Evolutionary conservation across 768 basidiomycete genomes (phyloP), one percentile per base, ranked within the genome.

Genomic region (Calocybe indica): DNA sequence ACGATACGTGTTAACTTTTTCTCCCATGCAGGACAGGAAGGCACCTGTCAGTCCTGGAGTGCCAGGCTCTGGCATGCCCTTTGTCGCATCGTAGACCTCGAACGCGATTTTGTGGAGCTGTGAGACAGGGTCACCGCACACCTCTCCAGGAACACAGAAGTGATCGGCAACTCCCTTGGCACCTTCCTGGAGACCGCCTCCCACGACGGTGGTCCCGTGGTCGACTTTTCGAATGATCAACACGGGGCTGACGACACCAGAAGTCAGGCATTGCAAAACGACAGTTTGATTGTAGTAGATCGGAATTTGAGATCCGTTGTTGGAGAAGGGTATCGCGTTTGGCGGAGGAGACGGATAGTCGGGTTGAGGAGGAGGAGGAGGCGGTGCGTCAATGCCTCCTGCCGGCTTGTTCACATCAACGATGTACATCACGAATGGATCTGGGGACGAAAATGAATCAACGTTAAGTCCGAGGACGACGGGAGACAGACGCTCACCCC

Each of bases 211-310:
- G 2, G 89, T 91, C 55, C 85, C 88, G 56, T 87, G 85, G 58
- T 96, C 94, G 45, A 96, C 90, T 58, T 93, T 92, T 46, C 95
- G 88, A 55, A 97, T 88, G 66, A 97, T 88, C 38, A 98, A 75
- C 36, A 93, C 83, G 7, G 95, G 95, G 49, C 89, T 91, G 56
- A 95, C 88, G 37, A 93, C 88, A 29, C 93, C 95, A 2, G 95
- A 95, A 1, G 88, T 88, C 54, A 95, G 72, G 58, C 93, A 97
- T 61, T 98, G 95, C 33, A 98, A 66, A 30, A 97, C 91, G 40
- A 98, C 88, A 1, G 92, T 93, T 64, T 94, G 89, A 61, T 98
- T 98, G 75, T 97, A 98, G 66, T 93, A 92, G 49, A 98, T 85
- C 12, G 92, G 86, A 40, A 91, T 92, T 58, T 87, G 87, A 3